A percentile compares a stretch with the other conserved stretches of the same genome.
Evolutionary conservation across 1,139 yeast species (phyloP).

Genomic region (Suhomyces choctaworum): DNA sequence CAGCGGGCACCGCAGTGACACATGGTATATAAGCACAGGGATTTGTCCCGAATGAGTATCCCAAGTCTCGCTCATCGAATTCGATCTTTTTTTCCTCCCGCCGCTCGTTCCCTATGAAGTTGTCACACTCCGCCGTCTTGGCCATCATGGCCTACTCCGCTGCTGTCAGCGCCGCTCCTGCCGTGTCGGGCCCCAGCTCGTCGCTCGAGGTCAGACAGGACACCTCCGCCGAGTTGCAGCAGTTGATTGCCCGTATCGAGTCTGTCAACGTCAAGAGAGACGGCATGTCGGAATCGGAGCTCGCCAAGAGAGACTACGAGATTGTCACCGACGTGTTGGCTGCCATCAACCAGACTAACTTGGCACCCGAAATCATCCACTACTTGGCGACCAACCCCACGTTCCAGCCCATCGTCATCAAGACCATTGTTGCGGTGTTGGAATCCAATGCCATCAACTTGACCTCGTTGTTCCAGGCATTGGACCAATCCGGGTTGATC

Average conservation of each 20-base stretch:
- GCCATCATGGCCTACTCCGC: constrained; percentile 31
- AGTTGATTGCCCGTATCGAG: constrained; percentile 12
- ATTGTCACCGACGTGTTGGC: constrained; percentile 46
- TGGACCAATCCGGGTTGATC: constrained; percentile 42
- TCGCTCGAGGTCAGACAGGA: constrained; percentile 20
- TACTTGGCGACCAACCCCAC: constrained; percentile 36
- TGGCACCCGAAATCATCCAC: constrained; percentile 40
- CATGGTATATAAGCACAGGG: no score
- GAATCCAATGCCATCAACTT: constrained; percentile 36
- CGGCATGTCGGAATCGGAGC: constrained; percentile 22
- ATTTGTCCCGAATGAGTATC: background rate
- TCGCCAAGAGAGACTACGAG: constrained; percentile 28
- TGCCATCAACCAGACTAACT: constrained; percentile 39
- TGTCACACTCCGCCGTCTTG: constrained; percentile 29
- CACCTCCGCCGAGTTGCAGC: constrained; percentile 23
- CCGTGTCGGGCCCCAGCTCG: constrained; percentile 14
- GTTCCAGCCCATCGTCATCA: constrained; percentile 38
- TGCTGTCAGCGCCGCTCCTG: constrained; percentile 32
- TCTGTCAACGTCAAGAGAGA: constrained; percentile 33
- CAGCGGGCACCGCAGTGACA: no score
- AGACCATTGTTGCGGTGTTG: constrained; percentile 33
- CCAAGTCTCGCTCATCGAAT: background rate
- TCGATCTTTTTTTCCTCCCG: background rate
- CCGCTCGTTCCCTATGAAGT: constrained; percentile 24
- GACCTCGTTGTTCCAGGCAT: constrained; percentile 37